A percentile compares a stretch with the other conserved stretches of the same genome.
These are phyloP conservation scores for Chlorella sp. DNA, from an alignment of 139 green algal genomes.

Conservation along the genomic window DNA sequence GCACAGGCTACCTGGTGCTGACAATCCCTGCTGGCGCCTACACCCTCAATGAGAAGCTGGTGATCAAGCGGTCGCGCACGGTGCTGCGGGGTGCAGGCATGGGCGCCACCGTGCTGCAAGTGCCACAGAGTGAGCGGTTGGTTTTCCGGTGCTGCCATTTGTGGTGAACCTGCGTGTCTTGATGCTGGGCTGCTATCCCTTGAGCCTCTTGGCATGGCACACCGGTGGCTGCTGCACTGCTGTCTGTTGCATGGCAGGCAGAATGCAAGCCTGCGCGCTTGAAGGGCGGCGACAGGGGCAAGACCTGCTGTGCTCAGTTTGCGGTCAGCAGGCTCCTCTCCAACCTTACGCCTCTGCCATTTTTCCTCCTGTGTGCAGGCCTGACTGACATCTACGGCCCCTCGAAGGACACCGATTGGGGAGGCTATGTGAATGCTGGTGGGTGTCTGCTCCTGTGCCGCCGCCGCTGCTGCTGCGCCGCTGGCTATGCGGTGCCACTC, in stretches of 20 bases:
- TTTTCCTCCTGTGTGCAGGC: background rate
- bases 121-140: slow-evolving; percentile 15
- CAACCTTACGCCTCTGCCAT: background rate
- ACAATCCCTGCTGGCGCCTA: background rate
- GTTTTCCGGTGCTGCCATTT: too few relatives aligned
- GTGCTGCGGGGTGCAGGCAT: slow-evolving; percentile 13
- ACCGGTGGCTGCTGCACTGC: too few relatives aligned
- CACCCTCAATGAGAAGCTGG: background rate
- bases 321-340: too few relatives aligned
- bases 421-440: background rate
- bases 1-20: slow-evolving; percentile 5
- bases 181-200: too few relatives aligned
- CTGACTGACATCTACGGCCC: slow-evolving; percentile 1
- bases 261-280: too few relatives aligned
- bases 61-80: background rate
- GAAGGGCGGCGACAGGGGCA: too few relatives aligned
- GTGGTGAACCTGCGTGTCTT: too few relatives aligned
- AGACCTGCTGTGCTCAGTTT: too few relatives aligned
- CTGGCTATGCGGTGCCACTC: too few relatives aligned
- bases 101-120: background rate
- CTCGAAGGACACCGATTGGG: background rate
- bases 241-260: too few relatives aligned
- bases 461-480: too few relatives aligned
- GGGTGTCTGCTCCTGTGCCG: background rate
- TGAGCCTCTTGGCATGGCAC: too few relatives aligned